phyloP scores from a whole-genome alignment of 495 filamentous ascomycete species.

The Aspergillus sparsus region DNA sequence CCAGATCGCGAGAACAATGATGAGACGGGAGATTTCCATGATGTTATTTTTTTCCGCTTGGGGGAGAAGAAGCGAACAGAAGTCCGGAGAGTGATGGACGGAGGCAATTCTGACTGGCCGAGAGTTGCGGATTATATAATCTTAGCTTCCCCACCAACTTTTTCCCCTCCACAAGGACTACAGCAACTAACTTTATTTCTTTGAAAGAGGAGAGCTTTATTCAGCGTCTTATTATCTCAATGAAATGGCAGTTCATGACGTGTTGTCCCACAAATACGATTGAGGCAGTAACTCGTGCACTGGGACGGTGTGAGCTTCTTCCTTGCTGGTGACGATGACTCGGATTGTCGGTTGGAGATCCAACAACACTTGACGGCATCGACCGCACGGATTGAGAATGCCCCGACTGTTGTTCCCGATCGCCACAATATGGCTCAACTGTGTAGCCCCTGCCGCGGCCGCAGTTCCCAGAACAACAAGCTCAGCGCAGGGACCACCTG shows the following conservation, averaged over 20 bases:
- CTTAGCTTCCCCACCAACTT: too few species aligned
- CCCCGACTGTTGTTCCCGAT: constrained; percentile 29
- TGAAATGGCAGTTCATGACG: too few species aligned
- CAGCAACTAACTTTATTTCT: too few species aligned
- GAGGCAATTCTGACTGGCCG: too few species aligned
- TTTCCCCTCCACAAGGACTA: too few species aligned
- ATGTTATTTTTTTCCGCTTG: background rate
- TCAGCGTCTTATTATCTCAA: too few species aligned
- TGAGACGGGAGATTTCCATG: constrained; percentile 19
- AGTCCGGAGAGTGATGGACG: background rate
- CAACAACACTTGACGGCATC: constrained; percentile 33
- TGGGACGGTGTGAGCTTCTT: constrained; percentile 21
- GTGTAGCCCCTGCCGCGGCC: constrained; percentile 23
- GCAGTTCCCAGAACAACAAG: constrained; percentile 33
- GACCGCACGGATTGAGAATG: constrained; percentile 33
- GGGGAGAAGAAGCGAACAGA: background rate
- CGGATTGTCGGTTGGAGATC: constrained; percentile 32
- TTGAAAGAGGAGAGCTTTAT: too few species aligned
- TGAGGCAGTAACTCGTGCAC: constrained; percentile 8
- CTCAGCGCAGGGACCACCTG: constrained; percentile 35
- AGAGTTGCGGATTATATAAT: too few species aligned
- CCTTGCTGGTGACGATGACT: constrained; percentile 25
- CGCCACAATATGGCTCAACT: constrained; percentile 27
- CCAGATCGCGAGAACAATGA: constrained; percentile 18
- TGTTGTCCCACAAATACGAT: background rate